Percentiles rank a stretch among this genome's conserved stretches.
Evolutionary conservation across 805 yeast species (phyloP).

Genomic region (Candida namnaoensis): DNA sequence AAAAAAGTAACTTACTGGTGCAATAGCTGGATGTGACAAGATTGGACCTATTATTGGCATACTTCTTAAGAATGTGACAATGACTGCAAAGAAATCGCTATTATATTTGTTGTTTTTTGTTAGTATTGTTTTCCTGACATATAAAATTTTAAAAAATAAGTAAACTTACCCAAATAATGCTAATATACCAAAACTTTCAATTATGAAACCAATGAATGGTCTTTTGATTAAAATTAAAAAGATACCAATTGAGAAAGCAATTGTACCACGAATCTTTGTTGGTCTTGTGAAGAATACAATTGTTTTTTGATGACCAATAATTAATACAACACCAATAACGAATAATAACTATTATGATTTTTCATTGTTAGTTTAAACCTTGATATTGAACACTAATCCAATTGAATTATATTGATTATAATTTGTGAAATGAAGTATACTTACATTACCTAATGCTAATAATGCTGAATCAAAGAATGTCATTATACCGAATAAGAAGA

Average conservation of each 20-base stretch:
- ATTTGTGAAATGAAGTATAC: conserved; percentile 35
- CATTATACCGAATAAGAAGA: conserved; percentile 74
- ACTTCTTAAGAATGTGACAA: conserved; percentile 78
- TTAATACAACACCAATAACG: conserved; percentile 66
- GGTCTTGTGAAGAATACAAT: conserved; percentile 79
- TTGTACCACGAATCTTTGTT: conserved; percentile 75
- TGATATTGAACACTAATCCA: too few species aligned
- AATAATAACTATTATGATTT: conserved; percentile 10
- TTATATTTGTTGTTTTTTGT: not conserved
- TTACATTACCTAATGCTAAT: conserved; percentile 79
- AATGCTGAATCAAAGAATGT: conserved; percentile 85
- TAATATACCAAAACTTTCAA: conserved; percentile 85
- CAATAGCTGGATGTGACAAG: conserved; percentile 70
- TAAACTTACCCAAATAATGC: conserved; percentile 54
- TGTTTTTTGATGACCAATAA: conserved; percentile 85
- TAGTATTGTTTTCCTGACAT: too few species aligned
- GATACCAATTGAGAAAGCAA: conserved; percentile 73
- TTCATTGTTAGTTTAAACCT: too few species aligned
- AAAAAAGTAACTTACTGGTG: conserved; percentile 39
- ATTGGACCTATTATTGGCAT: conserved; percentile 84
- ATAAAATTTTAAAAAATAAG: too few species aligned
- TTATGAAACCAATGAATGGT: conserved; percentile 76
- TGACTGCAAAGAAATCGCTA: conserved; percentile 82
- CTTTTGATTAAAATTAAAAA: conserved; percentile 63
- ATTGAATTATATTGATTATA: too few species aligned